These are phyloP conservation scores for Chaetomium sp. DNA, from an alignment of 2,329 filamentous ascomycete genomes.

Conservation along the genomic window DNA sequence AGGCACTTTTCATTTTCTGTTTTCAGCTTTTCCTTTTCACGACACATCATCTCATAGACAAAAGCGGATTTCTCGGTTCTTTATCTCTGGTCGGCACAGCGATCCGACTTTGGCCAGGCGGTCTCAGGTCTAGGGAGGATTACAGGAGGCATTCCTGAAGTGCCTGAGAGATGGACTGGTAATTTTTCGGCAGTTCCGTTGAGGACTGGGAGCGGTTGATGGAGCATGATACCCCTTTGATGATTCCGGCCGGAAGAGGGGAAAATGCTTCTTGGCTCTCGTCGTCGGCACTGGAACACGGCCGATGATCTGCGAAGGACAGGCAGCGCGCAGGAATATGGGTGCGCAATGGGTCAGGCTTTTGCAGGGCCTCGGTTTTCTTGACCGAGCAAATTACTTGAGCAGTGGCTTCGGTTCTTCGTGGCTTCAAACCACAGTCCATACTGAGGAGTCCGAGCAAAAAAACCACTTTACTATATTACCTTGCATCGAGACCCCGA, in stretches of 20 bases:
- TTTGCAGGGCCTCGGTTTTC: conserved; percentile 32
- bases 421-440: conserved; percentile 33
- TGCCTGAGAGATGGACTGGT: conserved; percentile 35
- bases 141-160: conserved; percentile 29
- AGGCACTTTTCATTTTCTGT: conserved; percentile 33
- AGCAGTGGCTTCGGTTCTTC: conserved; percentile 30
- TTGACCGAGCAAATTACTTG: conserved; percentile 21
- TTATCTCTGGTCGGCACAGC: conserved; percentile 46
- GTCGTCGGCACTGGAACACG: conserved; percentile 33
- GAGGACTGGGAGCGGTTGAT: conserved; percentile 33
- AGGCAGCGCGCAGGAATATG: conserved; percentile 24
- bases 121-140: conserved; percentile 28
- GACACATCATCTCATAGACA: conserved; percentile 57
- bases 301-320: conserved; percentile 30
- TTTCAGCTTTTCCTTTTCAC: conserved; percentile 32
- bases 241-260: conserved; percentile 32
- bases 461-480: conserved; percentile 26
- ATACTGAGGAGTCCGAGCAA: conserved; percentile 34
- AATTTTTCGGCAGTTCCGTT: conserved; percentile 37
- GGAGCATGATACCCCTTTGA: conserved; percentile 40
- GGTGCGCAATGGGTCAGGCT: conserved; percentile 32
- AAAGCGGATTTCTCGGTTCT: conserved; percentile 66
- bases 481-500: not conserved
- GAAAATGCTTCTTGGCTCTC: conserved; percentile 26
- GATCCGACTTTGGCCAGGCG: conserved; percentile 28